Base-by-base conservation (phyloP, 805 yeast genomes). In the Ogataea ramenticola region DNA sequence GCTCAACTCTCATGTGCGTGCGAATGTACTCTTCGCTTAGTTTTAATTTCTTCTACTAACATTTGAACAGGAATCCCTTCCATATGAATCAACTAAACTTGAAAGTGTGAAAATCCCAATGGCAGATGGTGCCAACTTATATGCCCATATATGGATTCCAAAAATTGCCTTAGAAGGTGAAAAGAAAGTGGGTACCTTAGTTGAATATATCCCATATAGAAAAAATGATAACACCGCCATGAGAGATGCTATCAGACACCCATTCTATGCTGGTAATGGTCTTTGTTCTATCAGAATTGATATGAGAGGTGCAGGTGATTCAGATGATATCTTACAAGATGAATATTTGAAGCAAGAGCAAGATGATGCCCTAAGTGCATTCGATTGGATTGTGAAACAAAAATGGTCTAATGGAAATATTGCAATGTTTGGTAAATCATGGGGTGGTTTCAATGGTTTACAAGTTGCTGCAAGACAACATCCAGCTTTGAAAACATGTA, bases 361-460 rank as follows among this genome's bases (percentile, higher is more conserved):
- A 50, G 68, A 68, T 33, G 75, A 71, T 51, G 65, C 68, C 5
- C 48, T 68, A 14, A 71, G 67, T 34, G 60, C 64, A 2, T 69
- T 70, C 41, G 72, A 70, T 46, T 70, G 73, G 73, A 65, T 70
- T 16, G 41, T 58, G 3, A 41, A 45, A 20, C 75, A 71, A 48
- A 32, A 41, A 0, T 71, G 74, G 74, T 68, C 74, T 32, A 71
- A 71, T 48, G 75, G 74, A 14, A 62, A 59, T 43, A 62, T 71
- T 43, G 75, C 67, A 17, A 68, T 69, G 71, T 68, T 70, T 58
- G 75, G 75, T 32, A 71, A 71, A 50, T 69, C 74, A 1, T 71
- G 75, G 75, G 74, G 71, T 42, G 75, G 75, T 1, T 71, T 71
- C 55, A 71, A 71, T 47, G 69, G 72, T 8, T 55, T 70, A 30